Base-by-base conservation (phyloP, 495 filamentous ascomycete genomes). In the Tetracladium setigerum region DNA sequence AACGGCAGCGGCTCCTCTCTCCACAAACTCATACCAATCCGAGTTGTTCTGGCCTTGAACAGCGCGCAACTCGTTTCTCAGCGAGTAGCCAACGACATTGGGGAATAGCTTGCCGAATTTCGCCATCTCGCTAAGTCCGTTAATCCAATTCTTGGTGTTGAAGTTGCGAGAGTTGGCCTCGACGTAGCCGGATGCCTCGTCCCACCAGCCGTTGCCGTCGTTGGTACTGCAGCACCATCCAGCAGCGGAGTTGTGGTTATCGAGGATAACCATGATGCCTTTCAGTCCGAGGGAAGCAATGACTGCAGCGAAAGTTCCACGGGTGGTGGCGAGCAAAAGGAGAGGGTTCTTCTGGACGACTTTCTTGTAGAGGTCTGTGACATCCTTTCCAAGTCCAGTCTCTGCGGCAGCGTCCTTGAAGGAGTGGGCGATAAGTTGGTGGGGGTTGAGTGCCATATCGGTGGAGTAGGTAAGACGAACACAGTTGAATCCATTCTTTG, bases 1-100 rank as follows among this genome's bases (percentile, higher is more conserved):
- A 18, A 75, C 66, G 16, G 64, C 49, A 27, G 52, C 44, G 16
- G 67, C 69, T 3, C 55, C 73, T 47, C 65, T 50, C 43, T 53
- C 41, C 46, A 77, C 57, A 52, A 47, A 70, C 42, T 55, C 51
- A 61, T 72, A 75, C 73, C 71, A 75, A 55, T 71, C 68, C n/a
- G 43, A 16, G 22, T 34, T n/a, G 14, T 12, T 30, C 22, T 27
- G 22, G 3, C 22, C 22, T 27, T 27, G 22, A 18, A 66, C 62
- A 45, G 61, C 68, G 46, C 71, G 69, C 7, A 74, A 42, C 54
- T 76, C 73, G 55, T 74, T 76, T 37, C 73, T 66, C n/a, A 76
- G 58, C 0, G 60, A 59, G 56, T 74, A 65, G 22, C 60, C 71
- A 14, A 72, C 64, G 2, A 76, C 68, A 10, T 67, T 69, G 2